These are phyloP conservation scores for Aspergillus ochraceus DNA, from an alignment of 2,329 filamentous ascomycete genomes.

Conservation along the genomic window DNA sequence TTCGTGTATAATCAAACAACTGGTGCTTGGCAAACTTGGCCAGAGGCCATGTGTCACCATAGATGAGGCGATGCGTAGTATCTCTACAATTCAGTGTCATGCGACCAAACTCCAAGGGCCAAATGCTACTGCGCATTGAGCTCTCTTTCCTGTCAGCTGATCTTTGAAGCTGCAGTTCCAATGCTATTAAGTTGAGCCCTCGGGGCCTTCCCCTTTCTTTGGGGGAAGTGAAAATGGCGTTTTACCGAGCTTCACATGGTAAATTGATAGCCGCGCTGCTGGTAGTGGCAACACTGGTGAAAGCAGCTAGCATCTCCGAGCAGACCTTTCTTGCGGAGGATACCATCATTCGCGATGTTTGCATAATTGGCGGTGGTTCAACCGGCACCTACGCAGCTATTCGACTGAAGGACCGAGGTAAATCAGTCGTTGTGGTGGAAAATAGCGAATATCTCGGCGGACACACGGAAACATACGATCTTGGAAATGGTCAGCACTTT, in stretches of 20 bases:
- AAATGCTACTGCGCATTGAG: no score
- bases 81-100: no score
- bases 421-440: slow-evolving; percentile 38
- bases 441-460: slow-evolving; percentile 34
- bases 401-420: slow-evolving; percentile 28
- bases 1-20: no score
- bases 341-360: slow-evolving; percentile 30
- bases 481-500: slow-evolving; percentile 26
- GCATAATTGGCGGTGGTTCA: slow-evolving; percentile 38
- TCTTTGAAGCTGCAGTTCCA: no score
- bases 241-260: neutral
- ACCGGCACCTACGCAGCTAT: slow-evolving; percentile 37
- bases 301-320: neutral
- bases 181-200: no score
- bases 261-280: neutral
- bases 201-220: no score
- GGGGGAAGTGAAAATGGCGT: no score
- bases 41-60: no score
- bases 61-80: no score
- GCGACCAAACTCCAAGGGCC: no score
- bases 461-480: slow-evolving; percentile 33
- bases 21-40: no score
- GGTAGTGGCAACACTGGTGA: neutral
- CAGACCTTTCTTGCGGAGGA: slow-evolving; percentile 1
- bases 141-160: no score